Conservation (phyloP, 495 filamentous ascomycete genomes). For the Penicillium nucicola region DNA sequence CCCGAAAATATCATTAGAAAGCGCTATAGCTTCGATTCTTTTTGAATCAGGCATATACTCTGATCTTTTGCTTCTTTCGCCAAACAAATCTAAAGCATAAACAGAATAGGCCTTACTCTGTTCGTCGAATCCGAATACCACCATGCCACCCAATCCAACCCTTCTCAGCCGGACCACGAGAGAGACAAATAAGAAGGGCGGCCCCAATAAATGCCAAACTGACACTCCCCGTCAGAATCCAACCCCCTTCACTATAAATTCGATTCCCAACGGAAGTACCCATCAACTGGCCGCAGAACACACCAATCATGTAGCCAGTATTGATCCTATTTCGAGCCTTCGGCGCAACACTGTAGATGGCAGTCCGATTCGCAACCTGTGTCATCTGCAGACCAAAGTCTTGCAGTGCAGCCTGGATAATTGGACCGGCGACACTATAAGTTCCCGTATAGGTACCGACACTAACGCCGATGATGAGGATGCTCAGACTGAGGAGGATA, state of each 20-base stretch:
- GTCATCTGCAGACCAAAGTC: slow-evolving; percentile 73
- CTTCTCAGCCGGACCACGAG: slow-evolving; percentile 64
- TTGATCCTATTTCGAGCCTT: slow-evolving; percentile 75
- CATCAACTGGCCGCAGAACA: slow-evolving; percentile 72
- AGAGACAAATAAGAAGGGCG: slow-evolving; percentile 54
- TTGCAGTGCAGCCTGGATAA: slow-evolving; percentile 68
- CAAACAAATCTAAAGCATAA: not conserved
- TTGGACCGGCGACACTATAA: slow-evolving; percentile 66
- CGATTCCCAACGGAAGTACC: slow-evolving; percentile 72
- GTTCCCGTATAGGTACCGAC: slow-evolving; percentile 68
- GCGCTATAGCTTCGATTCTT: too few species aligned
- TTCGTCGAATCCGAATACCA: slow-evolving; percentile 32
- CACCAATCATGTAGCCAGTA: slow-evolving; percentile 76
- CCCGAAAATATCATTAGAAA: too few species aligned
- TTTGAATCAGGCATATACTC: not conserved
- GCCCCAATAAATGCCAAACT: slow-evolving; percentile 64
- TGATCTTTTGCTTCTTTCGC: too few species aligned
- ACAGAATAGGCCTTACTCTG: not conserved
- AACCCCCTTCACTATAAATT: slow-evolving; percentile 66
- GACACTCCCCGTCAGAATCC: slow-evolving; percentile 64
- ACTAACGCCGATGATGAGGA: slow-evolving; percentile 59
- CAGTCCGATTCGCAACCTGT: slow-evolving; percentile 70
- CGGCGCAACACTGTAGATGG: slow-evolving; percentile 70
- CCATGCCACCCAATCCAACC: slow-evolving; percentile 76
- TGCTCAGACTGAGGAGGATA: slow-evolving; percentile 57